Conservation (phyloP, 805 yeast species). For the Candida maesae region DNA sequence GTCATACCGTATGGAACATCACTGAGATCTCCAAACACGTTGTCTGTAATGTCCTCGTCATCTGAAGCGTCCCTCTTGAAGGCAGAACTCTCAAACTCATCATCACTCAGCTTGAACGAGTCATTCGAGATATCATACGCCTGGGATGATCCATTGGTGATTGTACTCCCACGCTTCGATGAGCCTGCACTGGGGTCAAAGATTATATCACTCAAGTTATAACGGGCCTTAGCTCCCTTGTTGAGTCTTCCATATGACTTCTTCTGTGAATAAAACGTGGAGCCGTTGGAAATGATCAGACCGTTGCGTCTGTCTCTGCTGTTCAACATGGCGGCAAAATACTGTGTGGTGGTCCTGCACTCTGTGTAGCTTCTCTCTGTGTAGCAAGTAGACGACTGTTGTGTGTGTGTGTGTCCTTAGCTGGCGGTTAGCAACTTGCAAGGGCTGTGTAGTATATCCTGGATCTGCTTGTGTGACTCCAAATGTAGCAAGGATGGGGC, state of each 20-base stretch:
- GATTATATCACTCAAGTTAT: constrained; percentile 24
- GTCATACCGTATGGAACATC: constrained; percentile 21
- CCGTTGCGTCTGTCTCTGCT: constrained; percentile 28
- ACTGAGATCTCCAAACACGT: constrained; percentile 6
- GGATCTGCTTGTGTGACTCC: no score
- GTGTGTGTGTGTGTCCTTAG: no score
- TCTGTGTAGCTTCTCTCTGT: no score
- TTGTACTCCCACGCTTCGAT: constrained; percentile 2
- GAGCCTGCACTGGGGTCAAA: constrained; percentile 14
- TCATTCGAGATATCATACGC: constrained; percentile 26
- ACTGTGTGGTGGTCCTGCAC: not conserved
- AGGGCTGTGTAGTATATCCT: no score
- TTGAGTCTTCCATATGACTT: constrained; percentile 24
- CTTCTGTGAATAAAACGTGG: constrained; percentile 9
- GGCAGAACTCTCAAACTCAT: constrained; percentile 13
- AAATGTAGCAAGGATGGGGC: no score
- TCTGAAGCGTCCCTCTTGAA: not conserved
- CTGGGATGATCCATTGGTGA: constrained; percentile 3
- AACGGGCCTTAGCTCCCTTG: constrained; percentile 24
- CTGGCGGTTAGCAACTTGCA: no score
- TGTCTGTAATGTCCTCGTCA: constrained; percentile 6
- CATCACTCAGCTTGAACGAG: constrained; percentile 24
- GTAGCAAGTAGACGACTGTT: no score
- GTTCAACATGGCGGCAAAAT: constrained; percentile 10
- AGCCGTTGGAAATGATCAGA: constrained; percentile 16